Percentiles rank a stretch among this genome's conserved stretches.
These are phyloP conservation scores for Suhomyces taliae DNA, from an alignment of 1,139 yeast species.

Conservation along the genomic window DNA sequence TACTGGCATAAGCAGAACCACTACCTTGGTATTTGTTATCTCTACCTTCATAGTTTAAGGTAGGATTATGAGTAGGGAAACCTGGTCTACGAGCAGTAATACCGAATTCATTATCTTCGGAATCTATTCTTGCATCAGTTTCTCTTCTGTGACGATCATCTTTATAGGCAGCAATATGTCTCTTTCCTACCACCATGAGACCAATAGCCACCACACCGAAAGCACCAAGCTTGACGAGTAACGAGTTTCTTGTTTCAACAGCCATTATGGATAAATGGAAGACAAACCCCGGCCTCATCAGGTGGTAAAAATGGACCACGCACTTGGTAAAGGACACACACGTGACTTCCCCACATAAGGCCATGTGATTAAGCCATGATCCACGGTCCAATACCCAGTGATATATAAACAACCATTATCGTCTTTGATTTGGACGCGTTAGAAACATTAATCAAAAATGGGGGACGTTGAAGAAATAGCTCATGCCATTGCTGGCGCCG, in stretches of 20 bases:
- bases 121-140: constrained; percentile 39
- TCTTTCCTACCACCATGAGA: constrained; percentile 36
- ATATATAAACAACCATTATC: neutral
- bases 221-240: constrained; percentile 37
- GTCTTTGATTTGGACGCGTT: neutral
- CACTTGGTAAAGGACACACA: neutral
- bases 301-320: neutral
- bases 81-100: constrained; percentile 36
- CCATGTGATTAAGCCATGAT: constrained; percentile 7
- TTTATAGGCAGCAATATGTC: constrained; percentile 36
- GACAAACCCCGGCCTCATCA: neutral
- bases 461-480: constrained; percentile 57
- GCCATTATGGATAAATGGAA: constrained; percentile 9
- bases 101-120: constrained; percentile 34
- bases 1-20: constrained; percentile 57
- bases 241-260: constrained; percentile 38
- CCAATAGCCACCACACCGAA: constrained; percentile 34
- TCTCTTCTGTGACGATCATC: constrained; percentile 39
- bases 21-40: constrained; percentile 68
- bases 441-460: constrained; percentile 18
- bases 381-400: constrained; percentile 1
- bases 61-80: constrained; percentile 32
- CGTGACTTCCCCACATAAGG: constrained; percentile 8
- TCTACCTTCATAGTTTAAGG: constrained; percentile 33
- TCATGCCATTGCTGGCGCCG: constrained; percentile 91